Base-by-base conservation (phyloP, 192 early-diverging fungal genomes). In the Kickxella alabastrina region DNA sequence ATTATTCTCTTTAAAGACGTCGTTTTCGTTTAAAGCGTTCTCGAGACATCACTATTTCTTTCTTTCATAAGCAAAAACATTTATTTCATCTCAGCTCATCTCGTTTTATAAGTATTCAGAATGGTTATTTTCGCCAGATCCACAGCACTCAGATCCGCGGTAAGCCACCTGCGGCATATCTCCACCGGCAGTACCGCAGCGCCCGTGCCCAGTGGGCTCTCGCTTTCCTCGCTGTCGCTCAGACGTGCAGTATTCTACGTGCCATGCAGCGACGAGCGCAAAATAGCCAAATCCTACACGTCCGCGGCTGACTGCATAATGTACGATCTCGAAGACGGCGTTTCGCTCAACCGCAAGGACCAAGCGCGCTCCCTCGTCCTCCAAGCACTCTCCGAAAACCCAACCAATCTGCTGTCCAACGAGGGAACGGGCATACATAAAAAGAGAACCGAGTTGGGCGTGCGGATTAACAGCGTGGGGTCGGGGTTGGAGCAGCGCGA, bases 241-340 rank as follows among this genome's bases (percentile, higher is more conserved):
- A 65, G 72, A 7, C 72, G 72, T 9, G 52, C 72, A 0, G 51
- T 75, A 10, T 68, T 75, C 44, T 75, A 75, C n/a, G 87, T 91
- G 14, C 87, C 89, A 17, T 86, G 85, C 57, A 92, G 91, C 65
- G 92, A 95, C 37, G 87, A 89, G 48, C 83, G 91, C 57, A 95
- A 94, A 56, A 75, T 97, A 21, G 79, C 80, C 42, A 89, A 85
- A 26, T 92, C 92, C 8, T 67, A 87, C 6, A 65, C 72, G 4
- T 55, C 84, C 3, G 45, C 37, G 6, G 89, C 86, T 2, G 95
- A 97, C 68, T 87, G 85, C 58, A 67, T 94, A 17, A 87, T 93
- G 27, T 93, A 91, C 53, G 95, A 97, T 57, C 78, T 97, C 3
- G 95, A 97, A 54, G 95, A 97, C 66, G 85, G 90, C 15, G 95